Evolutionary conservation across 306 rosid genomes (phyloP), one percentile per base, ranked within the genome.

Genomic region (Bauhinia variegata): DNA sequence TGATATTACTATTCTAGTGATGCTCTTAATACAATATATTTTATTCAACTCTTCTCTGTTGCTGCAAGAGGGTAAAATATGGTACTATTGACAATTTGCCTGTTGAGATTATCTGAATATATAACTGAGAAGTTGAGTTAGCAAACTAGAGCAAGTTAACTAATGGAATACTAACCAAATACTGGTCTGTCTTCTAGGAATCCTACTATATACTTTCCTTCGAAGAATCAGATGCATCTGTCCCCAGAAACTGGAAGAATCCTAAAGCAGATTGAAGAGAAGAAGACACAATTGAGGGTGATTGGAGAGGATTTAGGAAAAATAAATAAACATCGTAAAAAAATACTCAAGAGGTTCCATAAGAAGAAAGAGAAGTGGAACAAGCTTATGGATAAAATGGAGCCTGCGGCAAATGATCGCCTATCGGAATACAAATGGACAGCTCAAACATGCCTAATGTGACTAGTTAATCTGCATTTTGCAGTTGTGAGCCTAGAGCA

Each of bases 191-290:
- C 52, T 62, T 80, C 7, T 44, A 85, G 90, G 80, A 46, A 80
- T 7, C 85, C 85, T 42, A 31, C 2, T 8, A 50, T 85, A 46
- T 70, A 68, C 65, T 87, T 87, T 64, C 86, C 83, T 39, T 63
- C 44, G 57, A 47, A 57, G 39, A 68, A 67, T 38, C 36, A n/a
- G 37, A 44, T 4, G 39, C 17, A 8, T 8, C 8, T 13, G 28
- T 44, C 70, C 5, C 23, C n/a, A 11, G 51, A 60, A 11, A 41
- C 19, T 34, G 34, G 16, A 39, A 76, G 47, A 66, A 60, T 46
- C 8, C 13, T 5, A 61, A 28, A 54, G 43, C 44, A 31, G 53
- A 66, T 80, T 11, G 60, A 62, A 67, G 71, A 23, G 4, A 33
- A 32, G 58, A 67, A 57, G 75, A 44, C 63, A 6, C 10, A n/a